Conservation (phyloP, 148 eudicot genomes). For the Rhododendron mucronatum region DNA sequence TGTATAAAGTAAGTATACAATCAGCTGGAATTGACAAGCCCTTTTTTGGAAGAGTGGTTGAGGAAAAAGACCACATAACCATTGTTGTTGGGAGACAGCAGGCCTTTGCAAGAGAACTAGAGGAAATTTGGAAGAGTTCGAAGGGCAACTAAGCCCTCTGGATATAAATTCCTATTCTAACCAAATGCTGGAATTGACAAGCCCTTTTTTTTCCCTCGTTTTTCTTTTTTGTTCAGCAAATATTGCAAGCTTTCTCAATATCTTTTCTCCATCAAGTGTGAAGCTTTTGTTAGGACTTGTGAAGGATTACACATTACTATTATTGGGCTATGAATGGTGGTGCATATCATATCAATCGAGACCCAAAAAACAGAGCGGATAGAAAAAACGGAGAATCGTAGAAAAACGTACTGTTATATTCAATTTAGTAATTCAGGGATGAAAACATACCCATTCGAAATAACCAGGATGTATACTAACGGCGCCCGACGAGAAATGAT, state of each 20-base stretch:
- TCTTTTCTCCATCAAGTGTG: background rate
- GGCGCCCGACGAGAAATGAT: too few species aligned
- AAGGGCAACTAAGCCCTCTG: background rate
- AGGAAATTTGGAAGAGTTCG: constrained; percentile 56
- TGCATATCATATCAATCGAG: background rate
- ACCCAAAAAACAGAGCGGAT: too few species aligned
- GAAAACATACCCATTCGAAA: too few species aligned
- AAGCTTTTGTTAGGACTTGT: background rate
- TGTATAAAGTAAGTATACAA: too few species aligned
- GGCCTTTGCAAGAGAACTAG: constrained; percentile 75
- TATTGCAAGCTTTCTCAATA: background rate
- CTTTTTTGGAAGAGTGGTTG: constrained; percentile 21
- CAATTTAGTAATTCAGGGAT: background rate
- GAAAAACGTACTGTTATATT: background rate
- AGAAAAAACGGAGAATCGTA: background rate
- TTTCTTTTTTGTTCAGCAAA: background rate
- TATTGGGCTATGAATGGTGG: background rate
- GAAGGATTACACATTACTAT: background rate
- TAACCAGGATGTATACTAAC: too few species aligned
- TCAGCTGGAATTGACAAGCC: too few species aligned
- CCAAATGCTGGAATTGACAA: background rate
- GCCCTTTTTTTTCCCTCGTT: background rate
- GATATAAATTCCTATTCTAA: background rate
- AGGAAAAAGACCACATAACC: constrained; percentile 78
- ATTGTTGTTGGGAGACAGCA: constrained; percentile 72